These are phyloP conservation scores for Psidium guajava DNA, from an alignment of 345 rosid genomes.

Conservation along the genomic window DNA sequence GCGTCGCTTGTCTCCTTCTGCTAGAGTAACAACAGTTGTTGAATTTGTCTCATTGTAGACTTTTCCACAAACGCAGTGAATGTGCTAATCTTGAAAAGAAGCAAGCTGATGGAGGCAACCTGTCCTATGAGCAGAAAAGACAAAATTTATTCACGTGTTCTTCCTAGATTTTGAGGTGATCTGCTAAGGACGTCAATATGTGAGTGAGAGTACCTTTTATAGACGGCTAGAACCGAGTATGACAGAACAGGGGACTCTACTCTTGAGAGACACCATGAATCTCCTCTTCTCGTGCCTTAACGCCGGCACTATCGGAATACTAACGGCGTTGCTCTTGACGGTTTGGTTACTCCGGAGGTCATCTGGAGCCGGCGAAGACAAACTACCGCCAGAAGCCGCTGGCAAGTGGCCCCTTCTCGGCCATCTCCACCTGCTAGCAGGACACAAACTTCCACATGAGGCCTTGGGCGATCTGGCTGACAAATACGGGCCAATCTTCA, in stretches of 20 bases:
- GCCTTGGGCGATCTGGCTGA: conserved; percentile 13
- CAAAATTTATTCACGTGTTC: neutral
- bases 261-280: conserved; percentile 2
- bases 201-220: neutral
- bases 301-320: neutral
- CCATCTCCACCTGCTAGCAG: conserved; percentile 27
- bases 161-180: neutral
- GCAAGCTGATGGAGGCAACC: neutral
- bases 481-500: conserved; percentile 24
- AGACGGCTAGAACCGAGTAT: neutral
- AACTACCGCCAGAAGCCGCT: conserved; percentile 9
- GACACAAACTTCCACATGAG: conserved; percentile 14
- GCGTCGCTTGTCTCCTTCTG: conserved; percentile 3
- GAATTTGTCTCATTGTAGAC: neutral
- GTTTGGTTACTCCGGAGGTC: conserved; percentile 3
- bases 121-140: neutral
- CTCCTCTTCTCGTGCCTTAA: conserved; percentile 2
- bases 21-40: neutral
- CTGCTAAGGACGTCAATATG: neutral
- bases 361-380: neutral
- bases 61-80: neutral
- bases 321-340: conserved; percentile 2
- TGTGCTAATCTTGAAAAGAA: neutral
- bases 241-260: neutral
- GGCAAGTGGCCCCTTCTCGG: conserved; percentile 29